Evolutionary conservation across 306 rosid species (phyloP).

Genomic region (Oxytropis ochrocephala): DNA sequence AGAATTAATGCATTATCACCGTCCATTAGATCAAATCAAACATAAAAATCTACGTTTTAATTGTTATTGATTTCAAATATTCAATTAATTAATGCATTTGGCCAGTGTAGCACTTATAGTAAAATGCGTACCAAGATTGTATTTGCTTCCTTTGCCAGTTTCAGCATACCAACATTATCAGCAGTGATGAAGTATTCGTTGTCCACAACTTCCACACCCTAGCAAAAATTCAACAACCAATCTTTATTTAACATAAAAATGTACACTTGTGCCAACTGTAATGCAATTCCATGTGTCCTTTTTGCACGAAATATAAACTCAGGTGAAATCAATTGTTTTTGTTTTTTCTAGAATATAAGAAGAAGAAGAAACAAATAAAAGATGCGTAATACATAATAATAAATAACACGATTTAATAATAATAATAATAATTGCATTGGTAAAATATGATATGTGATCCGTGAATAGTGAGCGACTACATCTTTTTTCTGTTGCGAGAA

Average conservation of each 20-base stretch:
- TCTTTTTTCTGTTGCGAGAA: not conserved
- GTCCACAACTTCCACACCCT: constrained; percentile 72
- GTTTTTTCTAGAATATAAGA: no score
- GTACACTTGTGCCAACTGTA: not conserved
- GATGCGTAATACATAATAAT: no score
- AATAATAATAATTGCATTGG: no score
- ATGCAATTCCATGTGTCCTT: no score
- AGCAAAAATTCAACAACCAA: not conserved
- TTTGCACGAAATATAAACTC: not conserved
- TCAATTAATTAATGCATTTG: not conserved
- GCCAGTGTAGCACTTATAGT: not conserved
- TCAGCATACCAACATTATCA: constrained; percentile 79
- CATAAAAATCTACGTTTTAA: not conserved
- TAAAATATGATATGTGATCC: no score
- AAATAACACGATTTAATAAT: no score
- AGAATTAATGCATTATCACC: no score
- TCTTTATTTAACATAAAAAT: not conserved
- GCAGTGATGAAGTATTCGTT: constrained; percentile 83
- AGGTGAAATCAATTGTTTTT: not conserved
- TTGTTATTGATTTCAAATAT: not conserved
- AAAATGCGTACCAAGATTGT: constrained; percentile 50
- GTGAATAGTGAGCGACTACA: no score
- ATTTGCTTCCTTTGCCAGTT: constrained; percentile 87
- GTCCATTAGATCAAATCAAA: not conserved
- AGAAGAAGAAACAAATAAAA: no score